Base-by-base conservation (phyloP, 352 stramenopile species). In the Pythium dissimile region DNA sequence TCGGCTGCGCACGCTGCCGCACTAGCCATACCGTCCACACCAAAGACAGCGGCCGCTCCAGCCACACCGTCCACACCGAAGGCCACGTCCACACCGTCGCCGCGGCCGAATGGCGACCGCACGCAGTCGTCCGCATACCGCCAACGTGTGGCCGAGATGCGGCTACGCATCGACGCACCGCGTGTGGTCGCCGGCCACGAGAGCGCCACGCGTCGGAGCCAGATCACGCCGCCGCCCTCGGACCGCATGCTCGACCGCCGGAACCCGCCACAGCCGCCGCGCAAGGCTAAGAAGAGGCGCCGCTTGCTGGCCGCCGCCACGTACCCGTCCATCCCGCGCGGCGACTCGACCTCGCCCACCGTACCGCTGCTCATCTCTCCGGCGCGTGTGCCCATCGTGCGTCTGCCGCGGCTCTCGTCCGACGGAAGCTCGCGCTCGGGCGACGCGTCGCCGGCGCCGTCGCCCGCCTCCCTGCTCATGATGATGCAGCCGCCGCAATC, bases 221-320 rank as follows among this genome's bases (percentile, higher is more conserved):
- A 87, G 57, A 73, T 86, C 38, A 89, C 79, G 26, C 79, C 79
- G 20, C 79, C 79, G 12, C 79, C 79, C 24, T 89, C 79, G 1
- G 64, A 73, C 21, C 75, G 79, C 32, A 89, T 89, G 79, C 59
- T 86, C 24, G 77, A 89, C 54, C 64, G 75, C 38, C 69, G 72
- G 45, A 89, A 89, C 58, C 79, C 79, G n/a, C 79, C 79, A 10
- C 77, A 75, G 5, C 79, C 79, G 15, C 79, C 79, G 0, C 74
- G 67, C 5, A 73, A 73, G 24, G 62, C 39, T 27, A 66, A 67
- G 51, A 75, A 71, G 47, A 51, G 48, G 6, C 64, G 67, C 12
- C 67, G 64, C n/a, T 46, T 72, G 27, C 28, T 42, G 51, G 1
- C 50, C 37, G 12, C 41, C 52, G n/a, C 51, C 61, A 24, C 62